A percentile compares a stretch with the other conserved stretches of the same genome.
Evolutionary conservation across 83 land plant genomes (phyloP).

Genomic region (Diphasiastrum complanatum): DNA sequence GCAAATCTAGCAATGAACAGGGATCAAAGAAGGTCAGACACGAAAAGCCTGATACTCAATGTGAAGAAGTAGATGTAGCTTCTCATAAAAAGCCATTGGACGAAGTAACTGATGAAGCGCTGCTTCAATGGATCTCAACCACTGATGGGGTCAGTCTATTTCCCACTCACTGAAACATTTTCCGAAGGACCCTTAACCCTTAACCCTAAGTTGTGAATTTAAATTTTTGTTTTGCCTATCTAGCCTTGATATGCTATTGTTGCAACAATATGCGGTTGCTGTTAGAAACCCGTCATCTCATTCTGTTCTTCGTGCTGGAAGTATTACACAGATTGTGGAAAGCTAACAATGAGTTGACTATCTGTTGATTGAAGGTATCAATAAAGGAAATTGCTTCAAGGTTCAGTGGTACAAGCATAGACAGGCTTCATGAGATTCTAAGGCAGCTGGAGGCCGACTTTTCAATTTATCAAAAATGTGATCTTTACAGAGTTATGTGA

Average conservation of each 20-base stretch:
- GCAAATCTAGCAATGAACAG: no score
- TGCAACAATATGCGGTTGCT: no score
- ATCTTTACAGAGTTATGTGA: conserved; percentile 44
- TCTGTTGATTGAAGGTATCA: conserved; percentile 33
- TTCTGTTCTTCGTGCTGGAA: not conserved
- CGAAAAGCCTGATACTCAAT: not conserved
- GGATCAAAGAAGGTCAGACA: conserved; percentile 1
- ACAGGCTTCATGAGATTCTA: conserved; percentile 25
- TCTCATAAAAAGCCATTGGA: not conserved
- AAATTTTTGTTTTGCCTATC: not conserved
- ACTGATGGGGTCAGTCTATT: conserved; percentile 6
- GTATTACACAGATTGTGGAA: not conserved
- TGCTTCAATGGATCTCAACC: conserved; percentile 13
- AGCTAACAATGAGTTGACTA: conserved; percentile 13
- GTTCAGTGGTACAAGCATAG: conserved; percentile 34
- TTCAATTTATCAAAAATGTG: conserved; percentile 37
- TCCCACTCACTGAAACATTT: not conserved
- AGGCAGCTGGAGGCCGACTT: conserved; percentile 41
- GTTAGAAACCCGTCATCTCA: not conserved
- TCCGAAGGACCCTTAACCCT: not conserved
- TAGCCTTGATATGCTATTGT: no score
- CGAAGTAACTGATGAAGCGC: conserved; percentile 1
- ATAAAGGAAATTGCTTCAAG: conserved; percentile 25
- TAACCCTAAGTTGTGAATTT: not conserved
- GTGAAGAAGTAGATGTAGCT: not conserved